A percentile compares a stretch with the other conserved stretches of the same genome.
Conservation (phyloP, 2,329 filamentous ascomycete species). For the Fusarium sp. region DNA sequence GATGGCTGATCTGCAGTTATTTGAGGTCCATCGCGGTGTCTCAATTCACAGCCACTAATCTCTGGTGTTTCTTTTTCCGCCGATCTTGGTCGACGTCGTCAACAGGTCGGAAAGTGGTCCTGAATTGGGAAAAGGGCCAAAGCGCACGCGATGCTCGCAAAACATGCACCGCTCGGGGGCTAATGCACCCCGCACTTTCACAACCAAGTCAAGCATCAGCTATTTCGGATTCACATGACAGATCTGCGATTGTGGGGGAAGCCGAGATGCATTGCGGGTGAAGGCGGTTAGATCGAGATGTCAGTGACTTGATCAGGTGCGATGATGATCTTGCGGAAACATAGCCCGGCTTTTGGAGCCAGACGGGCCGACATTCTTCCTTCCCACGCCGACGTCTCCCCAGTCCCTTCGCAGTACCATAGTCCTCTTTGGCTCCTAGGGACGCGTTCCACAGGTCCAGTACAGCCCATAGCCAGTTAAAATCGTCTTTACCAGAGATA, state of each 20-base stretch:
- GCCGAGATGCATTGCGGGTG: background rate
- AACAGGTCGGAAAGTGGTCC: constrained; percentile 37
- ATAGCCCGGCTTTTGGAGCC: too few relatives aligned
- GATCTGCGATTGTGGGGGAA: constrained; percentile 10
- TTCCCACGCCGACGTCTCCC: background rate
- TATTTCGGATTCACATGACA: constrained; percentile 1
- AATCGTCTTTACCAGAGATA: too few relatives aligned
- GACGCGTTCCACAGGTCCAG: background rate
- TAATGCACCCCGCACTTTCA: constrained; percentile 36
- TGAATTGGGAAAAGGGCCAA: constrained; percentile 18
- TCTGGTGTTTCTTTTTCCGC: background rate
- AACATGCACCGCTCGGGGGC: constrained; percentile 5
- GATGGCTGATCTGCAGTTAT: constrained; percentile 2
- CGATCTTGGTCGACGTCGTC: constrained; percentile 6
- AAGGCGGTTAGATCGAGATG: background rate
- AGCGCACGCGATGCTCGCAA: constrained; percentile 20
- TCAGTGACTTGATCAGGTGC: background rate
- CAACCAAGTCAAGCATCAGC: background rate
- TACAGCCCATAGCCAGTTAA: too few relatives aligned
- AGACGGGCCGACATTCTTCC: background rate
- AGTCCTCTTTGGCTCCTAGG: background rate
- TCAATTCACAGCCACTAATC: background rate
- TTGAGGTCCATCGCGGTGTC: background rate
- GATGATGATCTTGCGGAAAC: too few relatives aligned
- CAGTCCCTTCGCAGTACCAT: background rate